Percentiles rank a stretch among this genome's conserved stretches.
These are phyloP conservation scores for Straminergon stramineum DNA, from an alignment of 225 moss, liverwort and hornwort genomes.

Conservation along the genomic window DNA sequence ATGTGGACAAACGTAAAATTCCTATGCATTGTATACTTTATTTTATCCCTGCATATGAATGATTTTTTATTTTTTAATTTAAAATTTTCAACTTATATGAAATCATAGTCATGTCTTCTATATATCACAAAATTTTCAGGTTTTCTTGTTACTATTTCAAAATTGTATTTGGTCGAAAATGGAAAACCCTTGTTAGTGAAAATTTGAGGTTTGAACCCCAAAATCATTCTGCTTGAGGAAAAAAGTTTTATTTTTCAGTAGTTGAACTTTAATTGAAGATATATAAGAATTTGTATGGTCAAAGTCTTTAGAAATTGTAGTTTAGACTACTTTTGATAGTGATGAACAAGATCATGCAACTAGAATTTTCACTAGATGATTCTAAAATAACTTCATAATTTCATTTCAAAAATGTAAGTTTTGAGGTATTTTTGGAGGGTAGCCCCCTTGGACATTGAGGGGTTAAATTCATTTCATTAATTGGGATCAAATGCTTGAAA, in stretches of 20 bases:
- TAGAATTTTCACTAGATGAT: not conserved
- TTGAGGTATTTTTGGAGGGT: not conserved
- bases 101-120: not conserved
- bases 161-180: not conserved
- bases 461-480: not conserved
- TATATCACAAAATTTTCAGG: not conserved
- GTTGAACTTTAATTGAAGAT: not conserved
- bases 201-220: not conserved
- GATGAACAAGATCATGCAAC: not conserved
- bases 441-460: rapidly evolving
- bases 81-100: not conserved
- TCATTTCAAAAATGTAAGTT: not conserved
- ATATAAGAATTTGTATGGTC: rapidly evolving
- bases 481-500: not conserved
- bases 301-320: not conserved
- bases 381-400: not conserved
- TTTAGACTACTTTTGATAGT: not conserved
- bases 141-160: too few relatives aligned
- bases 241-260: too few relatives aligned
- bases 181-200: not conserved
- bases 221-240: rapidly evolving
- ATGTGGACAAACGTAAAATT: not conserved
- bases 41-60: too few relatives aligned
- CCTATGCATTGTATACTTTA: not conserved
- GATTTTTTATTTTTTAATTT: not conserved